These are phyloP conservation scores for Rostrohypoxylon terebratum DNA, from an alignment of 495 filamentous ascomycete species.

Conservation along the genomic window DNA sequence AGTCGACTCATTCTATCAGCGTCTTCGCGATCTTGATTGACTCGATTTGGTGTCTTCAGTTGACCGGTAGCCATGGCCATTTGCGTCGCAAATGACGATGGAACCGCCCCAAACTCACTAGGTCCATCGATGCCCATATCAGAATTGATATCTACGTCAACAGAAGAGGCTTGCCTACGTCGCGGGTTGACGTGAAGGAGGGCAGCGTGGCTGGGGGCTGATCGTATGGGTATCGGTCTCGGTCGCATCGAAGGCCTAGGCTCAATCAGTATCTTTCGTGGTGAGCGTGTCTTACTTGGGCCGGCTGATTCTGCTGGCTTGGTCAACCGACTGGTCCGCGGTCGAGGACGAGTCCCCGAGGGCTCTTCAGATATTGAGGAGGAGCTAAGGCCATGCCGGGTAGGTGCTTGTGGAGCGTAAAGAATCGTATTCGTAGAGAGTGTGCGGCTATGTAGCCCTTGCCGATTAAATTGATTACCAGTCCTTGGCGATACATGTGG, in stretches of 20 bases:
- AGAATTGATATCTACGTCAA: constrained; percentile 75
- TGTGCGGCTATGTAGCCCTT: constrained; percentile 69
- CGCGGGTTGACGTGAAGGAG: constrained; percentile 50
- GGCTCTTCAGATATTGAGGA: constrained; percentile 61
- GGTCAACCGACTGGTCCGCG: constrained; percentile 49
- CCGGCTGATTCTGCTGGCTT: constrained; percentile 35
- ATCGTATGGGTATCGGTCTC: constrained; percentile 42
- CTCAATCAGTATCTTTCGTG: constrained; percentile 38
- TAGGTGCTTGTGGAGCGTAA: constrained; percentile 66
- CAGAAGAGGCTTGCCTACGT: constrained; percentile 62
- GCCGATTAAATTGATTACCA: constrained; percentile 46
- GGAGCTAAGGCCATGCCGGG: constrained; percentile 57
- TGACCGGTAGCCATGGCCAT: constrained; percentile 76
- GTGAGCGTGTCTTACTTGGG: constrained; percentile 43
- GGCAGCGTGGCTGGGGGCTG: constrained; percentile 47
- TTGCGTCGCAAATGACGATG: constrained; percentile 83
- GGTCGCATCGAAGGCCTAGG: constrained; percentile 21
- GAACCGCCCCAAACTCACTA: constrained; percentile 71
- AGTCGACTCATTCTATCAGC: constrained; percentile 77
- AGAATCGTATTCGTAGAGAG: constrained; percentile 82
- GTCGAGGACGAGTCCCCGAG: constrained; percentile 44
- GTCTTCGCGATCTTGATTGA: constrained; percentile 62
- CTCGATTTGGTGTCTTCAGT: constrained; percentile 50
- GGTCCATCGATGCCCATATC: constrained; percentile 76
- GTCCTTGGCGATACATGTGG: constrained; percentile 51